Base-by-base conservation (phyloP, 768 basidiomycete genomes). In the Tubosaeta sp. region DNA sequence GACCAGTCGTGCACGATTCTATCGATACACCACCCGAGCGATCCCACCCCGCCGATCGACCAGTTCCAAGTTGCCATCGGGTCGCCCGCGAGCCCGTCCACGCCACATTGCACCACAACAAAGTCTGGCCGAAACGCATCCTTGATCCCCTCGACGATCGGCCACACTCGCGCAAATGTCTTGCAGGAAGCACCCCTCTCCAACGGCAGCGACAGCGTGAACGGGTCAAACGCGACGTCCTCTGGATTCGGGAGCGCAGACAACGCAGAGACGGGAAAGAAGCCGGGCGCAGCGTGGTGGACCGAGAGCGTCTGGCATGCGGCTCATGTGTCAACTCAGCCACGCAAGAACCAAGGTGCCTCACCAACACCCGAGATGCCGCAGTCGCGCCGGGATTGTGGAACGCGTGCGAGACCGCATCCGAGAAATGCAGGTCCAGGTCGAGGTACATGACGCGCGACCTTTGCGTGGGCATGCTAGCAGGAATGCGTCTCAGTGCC, bases 361-460 rank as follows among this genome's bases (percentile, higher is more conserved):
- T 70, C 57, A 82, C 83, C 69, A 78, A 62, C 50, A 80, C 75
- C 56, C 82, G 81, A 8, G 75, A 70, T 12, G 55, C 53, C 22
- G 56, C 58, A 9, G 72, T 60, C 1, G 72, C 67, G 22, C 61
- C 59, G 2, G 76, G 70, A 1, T 73, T 69, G 52, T 76, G 68
- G 64, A 92, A 90, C 0, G 92, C 90, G 35, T 87, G 79, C 0
- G 88, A 86, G 42, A 95, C 91, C 0, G 82, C 92, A 62, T 97
- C 93, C 5, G 88, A 89, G 60, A 91, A 93, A 66, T 97, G 95
- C 3, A 97, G 75, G 65, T 97, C 95, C 9, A 97, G 72, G 64
- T 97, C 95, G 45, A 98, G 76, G 70, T 97, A 97, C 81, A 97
- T 83, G 11, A 94, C 77, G 3, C 88, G 80, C 1, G 80, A 75